Evolutionary conservation across 2,329 filamentous ascomycete genomes (phyloP), one percentile per base, ranked within the genome.

Genomic region (Fusarium drepaniforme): DNA sequence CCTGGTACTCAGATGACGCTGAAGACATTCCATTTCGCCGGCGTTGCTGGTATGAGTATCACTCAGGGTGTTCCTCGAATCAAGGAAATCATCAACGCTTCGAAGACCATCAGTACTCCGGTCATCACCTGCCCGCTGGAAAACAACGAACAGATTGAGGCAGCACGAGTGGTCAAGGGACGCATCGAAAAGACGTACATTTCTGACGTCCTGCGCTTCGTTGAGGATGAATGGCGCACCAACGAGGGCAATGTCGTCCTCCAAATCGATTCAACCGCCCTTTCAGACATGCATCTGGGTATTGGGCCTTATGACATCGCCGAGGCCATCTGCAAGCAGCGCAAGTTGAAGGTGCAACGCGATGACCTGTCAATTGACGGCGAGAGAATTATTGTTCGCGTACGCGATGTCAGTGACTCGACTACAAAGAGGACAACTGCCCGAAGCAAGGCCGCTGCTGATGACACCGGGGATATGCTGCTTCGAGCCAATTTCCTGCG

Each of bases 51-150:
- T 83, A 98, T 99, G 97, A 98, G 95, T 89, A 98, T 99, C 81
- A 99, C 97, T 0, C 95, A 98, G 81, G 97, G 97, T 94, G 97
- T 99, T 8, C 97, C 97, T 2, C 96, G 97, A 92, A 99, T 99
- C 87, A 99, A 99, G 86, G 97, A 99, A 88, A 99, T 99, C 77
- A 99, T 99, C 91, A 99, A 99, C 85, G 97, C 97, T 8, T 98
- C 95, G 11, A 97, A 95, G 82, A 87, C 88, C 60, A 99, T 99
- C 84, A 97, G 94, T 82, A 99, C 97, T 1, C 97, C 97, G 0
- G 93, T 99, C 81, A 97, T 99, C 77, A 92, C 90, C 8, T 98
- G 97, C 80, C 93, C 94, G 6, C 88, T 98, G 7, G 89, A 94
- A 74, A 97, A 95, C 80, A 91, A 92, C 70, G 86, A 89, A 66